Conservation (phyloP, 1,284 basidiomycete species). For the Heterobasidion irregulare region DNA sequence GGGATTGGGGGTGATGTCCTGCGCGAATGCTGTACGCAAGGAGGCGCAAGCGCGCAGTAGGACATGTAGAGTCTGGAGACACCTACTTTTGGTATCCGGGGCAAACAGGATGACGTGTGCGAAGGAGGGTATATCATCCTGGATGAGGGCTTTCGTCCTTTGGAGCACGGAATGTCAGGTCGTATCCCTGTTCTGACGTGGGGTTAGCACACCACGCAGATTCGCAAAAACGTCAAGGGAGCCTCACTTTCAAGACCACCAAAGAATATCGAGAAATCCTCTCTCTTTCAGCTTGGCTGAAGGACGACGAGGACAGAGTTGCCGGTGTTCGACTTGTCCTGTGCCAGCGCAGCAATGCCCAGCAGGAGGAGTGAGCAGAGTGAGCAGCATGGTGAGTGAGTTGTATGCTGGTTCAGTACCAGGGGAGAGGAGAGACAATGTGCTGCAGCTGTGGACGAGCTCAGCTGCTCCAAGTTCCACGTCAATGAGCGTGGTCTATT, state of each 20-base stretch:
- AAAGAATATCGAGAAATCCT: constrained; percentile 79
- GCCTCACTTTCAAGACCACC: constrained; percentile 62
- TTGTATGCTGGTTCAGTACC: not conserved
- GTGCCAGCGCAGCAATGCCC: not conserved
- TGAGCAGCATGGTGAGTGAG: constrained; percentile 7
- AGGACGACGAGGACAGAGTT: constrained; percentile 80
- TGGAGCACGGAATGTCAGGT: constrained; percentile 77
- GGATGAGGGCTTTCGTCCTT: constrained; percentile 59
- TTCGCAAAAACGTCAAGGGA: too few relatives aligned
- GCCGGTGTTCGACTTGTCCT: constrained; percentile 74
- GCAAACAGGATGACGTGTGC: constrained; percentile 82
- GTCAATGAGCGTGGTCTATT: not conserved
- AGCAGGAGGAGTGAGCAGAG: constrained; percentile 11
- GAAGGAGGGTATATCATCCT: constrained; percentile 69
- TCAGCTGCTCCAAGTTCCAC: constrained; percentile 3
- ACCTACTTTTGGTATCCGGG: constrained; percentile 73
- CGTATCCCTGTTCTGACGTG: constrained; percentile 62
- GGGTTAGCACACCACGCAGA: not conserved
- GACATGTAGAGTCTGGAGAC: not conserved
- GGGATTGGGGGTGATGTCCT: constrained; percentile 74
- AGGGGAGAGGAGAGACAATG: not conserved
- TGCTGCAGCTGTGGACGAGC: not conserved
- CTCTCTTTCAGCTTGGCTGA: constrained; percentile 55
- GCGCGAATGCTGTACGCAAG: constrained; percentile 45
- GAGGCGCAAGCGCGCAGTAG: not conserved